These are phyloP conservation scores for Francoa sonchifolia DNA, from an alignment of 441 rosid species.

Conservation along the genomic window DNA sequence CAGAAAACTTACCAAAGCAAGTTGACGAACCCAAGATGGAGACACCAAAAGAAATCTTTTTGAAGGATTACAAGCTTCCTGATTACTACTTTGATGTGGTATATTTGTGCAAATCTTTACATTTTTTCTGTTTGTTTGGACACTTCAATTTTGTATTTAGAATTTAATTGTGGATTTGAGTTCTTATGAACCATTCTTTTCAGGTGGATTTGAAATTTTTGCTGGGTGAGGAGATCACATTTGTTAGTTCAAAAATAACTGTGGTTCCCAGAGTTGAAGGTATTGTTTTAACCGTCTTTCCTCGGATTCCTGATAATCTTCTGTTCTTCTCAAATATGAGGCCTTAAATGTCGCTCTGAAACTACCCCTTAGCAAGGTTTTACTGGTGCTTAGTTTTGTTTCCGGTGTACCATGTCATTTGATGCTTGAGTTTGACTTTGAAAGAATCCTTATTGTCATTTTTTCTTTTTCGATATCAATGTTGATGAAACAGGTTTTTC, in stretches of 20 bases:
- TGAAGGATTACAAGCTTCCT: slow-evolving; percentile 87
- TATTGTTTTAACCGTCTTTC: slow-evolving; percentile 15
- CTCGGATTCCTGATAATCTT: no score
- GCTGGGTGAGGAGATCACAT: slow-evolving; percentile 87
- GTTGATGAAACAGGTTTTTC: slow-evolving; percentile 60
- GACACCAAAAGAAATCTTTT: slow-evolving; percentile 72
- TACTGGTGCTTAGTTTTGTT: no score
- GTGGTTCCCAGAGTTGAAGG: slow-evolving; percentile 76
- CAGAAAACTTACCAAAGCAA: slow-evolving; percentile 48
- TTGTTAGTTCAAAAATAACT: slow-evolving; percentile 69
- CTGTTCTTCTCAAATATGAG: no score
- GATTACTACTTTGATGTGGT: slow-evolving; percentile 86
- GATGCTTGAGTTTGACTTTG: neutral
- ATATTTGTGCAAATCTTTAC: slow-evolving; percentile 8
- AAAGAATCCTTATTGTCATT: neutral
- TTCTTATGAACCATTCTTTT: slow-evolving; percentile 9
- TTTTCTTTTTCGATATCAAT: no score
- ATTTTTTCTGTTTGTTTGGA: neutral
- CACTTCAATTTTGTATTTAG: neutral
- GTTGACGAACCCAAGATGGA: slow-evolving; percentile 67
- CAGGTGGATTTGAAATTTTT: slow-evolving; percentile 78
- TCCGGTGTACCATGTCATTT: no score
- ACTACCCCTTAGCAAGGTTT: no score
- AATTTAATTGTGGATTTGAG: slow-evolving; percentile 8
- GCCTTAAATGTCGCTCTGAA: no score